Percentiles rank a stretch among this genome's conserved stretches.
Conservation (phyloP, 1,284 basidiomycete genomes). For the Xerocomus cyaneibrunnescens region DNA sequence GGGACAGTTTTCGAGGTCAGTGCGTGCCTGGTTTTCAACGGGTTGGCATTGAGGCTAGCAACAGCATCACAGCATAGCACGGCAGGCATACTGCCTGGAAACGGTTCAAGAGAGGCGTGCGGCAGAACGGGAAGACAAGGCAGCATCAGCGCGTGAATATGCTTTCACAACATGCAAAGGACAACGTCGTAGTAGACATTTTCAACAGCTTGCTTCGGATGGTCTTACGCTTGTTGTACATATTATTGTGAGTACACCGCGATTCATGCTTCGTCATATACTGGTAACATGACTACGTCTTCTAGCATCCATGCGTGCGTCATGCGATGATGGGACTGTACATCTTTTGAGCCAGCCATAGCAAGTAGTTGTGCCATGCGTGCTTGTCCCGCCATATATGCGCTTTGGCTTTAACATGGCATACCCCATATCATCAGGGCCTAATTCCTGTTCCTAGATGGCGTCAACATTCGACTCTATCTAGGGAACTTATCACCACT, state of each 20-base stretch:
- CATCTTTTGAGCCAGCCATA: not conserved
- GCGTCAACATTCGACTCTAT: not conserved
- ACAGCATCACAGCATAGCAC: constrained; percentile 53
- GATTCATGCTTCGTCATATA: not conserved
- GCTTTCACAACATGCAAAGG: constrained; percentile 57
- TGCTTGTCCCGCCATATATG: not conserved
- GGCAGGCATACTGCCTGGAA: constrained; percentile 62
- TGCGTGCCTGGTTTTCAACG: constrained; percentile 38
- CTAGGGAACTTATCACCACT: not conserved
- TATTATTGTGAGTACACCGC: constrained; percentile 10
- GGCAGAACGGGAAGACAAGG: constrained; percentile 46
- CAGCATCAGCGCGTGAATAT: constrained; percentile 50
- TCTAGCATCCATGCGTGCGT: not conserved
- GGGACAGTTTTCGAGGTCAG: constrained; percentile 71
- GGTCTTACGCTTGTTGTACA: constrained; percentile 12
- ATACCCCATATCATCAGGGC: constrained; percentile 6
- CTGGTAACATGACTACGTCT: not conserved
- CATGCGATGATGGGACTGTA: not conserved
- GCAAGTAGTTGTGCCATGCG: not conserved
- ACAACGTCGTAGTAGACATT: constrained; percentile 82
- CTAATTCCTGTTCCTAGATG: constrained; percentile 6
- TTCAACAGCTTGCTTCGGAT: constrained; percentile 79
- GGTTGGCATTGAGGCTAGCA: constrained; percentile 7
- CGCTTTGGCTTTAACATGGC: not conserved
- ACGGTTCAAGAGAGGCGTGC: constrained; percentile 51